phyloP scores from a whole-genome alignment of 2,329 filamentous ascomycete genomes.

The Ophiocordyceps australis region DNA sequence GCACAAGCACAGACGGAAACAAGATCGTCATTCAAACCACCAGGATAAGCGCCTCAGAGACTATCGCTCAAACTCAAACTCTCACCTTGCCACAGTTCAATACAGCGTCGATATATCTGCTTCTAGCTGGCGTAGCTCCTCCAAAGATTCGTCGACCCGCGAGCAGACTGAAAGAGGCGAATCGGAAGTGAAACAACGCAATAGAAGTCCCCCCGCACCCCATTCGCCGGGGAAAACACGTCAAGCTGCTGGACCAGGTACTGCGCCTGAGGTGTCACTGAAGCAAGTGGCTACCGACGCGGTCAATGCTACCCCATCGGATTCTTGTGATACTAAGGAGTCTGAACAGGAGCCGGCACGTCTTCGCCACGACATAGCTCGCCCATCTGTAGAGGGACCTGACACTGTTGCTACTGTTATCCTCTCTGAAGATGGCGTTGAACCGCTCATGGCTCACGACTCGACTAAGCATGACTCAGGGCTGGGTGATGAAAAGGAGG shows the following conservation, averaged over 20 bases:
- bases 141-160: background rate
- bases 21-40: conserved; percentile 13
- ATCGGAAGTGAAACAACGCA: background rate
- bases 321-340: too few species aligned
- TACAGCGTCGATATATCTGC: background rate
- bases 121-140: background rate
- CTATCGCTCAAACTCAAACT: too few species aligned
- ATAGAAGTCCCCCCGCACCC: background rate
- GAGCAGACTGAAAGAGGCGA: background rate
- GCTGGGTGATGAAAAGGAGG: conserved; percentile 2
- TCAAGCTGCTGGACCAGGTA: too few species aligned
- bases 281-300: too few species aligned
- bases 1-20: conserved; percentile 11
- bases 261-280: too few species aligned
- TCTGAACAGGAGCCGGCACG: too few species aligned
- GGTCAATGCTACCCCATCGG: too few species aligned
- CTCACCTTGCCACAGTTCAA: background rate
- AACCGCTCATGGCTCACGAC: too few species aligned
- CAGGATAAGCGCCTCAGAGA: conserved; percentile 10
- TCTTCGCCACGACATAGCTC: too few species aligned
- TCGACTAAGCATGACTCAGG: background rate
- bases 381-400: too few species aligned
- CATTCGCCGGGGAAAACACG: background rate
- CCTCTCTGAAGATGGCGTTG: too few species aligned
- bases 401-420: too few species aligned